Base-by-base conservation (phyloP, 1,284 basidiomycete genomes). In the Leccinum pachyderme region DNA sequence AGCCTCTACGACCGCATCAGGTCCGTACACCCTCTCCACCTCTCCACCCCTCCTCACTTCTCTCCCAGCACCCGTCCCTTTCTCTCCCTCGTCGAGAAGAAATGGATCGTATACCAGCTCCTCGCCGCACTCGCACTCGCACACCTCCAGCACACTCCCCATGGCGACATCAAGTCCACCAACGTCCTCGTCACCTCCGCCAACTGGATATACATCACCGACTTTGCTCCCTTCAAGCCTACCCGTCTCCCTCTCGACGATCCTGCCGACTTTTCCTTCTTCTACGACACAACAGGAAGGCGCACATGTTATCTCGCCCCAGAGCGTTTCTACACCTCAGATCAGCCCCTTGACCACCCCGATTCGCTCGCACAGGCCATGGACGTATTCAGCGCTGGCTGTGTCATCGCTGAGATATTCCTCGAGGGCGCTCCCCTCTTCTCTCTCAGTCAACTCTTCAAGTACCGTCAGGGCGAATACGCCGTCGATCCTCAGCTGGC, bases 91-190 rank as follows among this genome's bases (percentile, higher is more conserved):
- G 83, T 98, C 45, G 97, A 99, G 78, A 99, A 99, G 81, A 93
- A 94, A 67, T 99, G 97, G 97, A 93, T 99, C 59, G 88, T 91
- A 0, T 99, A 95, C 69, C 96, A 99, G 72, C 79, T 99, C 2
- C 77, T 99, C 51, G 89, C 84, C 29, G 93, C 89, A 2, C 81
- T 99, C 56, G 82, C 88, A 31, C 92, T 94, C 61, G 85, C 93
- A 1, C 84, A 92, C 25, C 86, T 86, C 52, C 84, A 88, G 57
- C 82, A 95, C 75, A 80, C 97, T 15, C 84, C 95, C 1, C 97
- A 99, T 72, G 97, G 97, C 12, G 96, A 99, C 70, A 89, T 99
- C 76, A 99, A 99, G 74, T 95, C 93, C 12, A 95, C 98, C 73
- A 99, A 99, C 71, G 86, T 99, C 56, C 84, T 99, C 50, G 93